Base-by-base conservation (phyloP, 441 rosid genomes). In the Jatropha podagrica region DNA sequence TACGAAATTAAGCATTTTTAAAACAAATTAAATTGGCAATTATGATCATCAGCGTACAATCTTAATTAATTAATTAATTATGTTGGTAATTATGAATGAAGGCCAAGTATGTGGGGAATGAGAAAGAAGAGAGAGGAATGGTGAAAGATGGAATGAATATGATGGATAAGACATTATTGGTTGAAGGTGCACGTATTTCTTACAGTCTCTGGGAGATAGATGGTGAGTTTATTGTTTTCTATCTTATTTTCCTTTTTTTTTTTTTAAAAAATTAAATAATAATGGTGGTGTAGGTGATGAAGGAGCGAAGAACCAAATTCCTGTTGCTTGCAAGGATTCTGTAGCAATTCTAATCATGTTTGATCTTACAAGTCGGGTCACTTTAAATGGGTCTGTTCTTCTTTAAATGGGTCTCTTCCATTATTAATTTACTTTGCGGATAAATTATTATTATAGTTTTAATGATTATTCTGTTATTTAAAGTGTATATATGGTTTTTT, bases 291-390 rank as follows among this genome's bases (percentile, higher is more conserved):
- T 46, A 94, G 98, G 97, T 48, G 89, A 72, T 74, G 85, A 82
- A 48, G 88, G 81, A 74, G 84, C 82, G 49, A 46, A 58, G 66
- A 83, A 83, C 72, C 87, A 85, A 32, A 81, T 95, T 75, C 90
- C 95, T 3, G 32, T 74, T 55, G 92, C 92, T 60, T 93, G 98
- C 80, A 86, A 83, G 74, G 96, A 90, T 80, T 90, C 98, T 40
- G 90, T 90, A 41, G 98, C 98, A 9, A 90, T 91, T 77, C 81
- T 91, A 65, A 84, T 93, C 80, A 89, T 93, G 98, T 93, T 88
- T 76, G 97, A 88, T 81, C 86, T 90, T 13, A 90, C 94, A 5
- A 90, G 96, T 74, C 90, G 97, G 40, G 82, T 92, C 75, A 91
- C 95, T 0, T 79, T 93, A 71, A 88, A 87, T 55, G 82, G 88